Percentiles rank a stretch among this genome's conserved stretches.
These are phyloP conservation scores for Chaetoceros tenuissimus DNA, from an alignment of 108 stramenopile genomes.

Conservation along the genomic window DNA sequence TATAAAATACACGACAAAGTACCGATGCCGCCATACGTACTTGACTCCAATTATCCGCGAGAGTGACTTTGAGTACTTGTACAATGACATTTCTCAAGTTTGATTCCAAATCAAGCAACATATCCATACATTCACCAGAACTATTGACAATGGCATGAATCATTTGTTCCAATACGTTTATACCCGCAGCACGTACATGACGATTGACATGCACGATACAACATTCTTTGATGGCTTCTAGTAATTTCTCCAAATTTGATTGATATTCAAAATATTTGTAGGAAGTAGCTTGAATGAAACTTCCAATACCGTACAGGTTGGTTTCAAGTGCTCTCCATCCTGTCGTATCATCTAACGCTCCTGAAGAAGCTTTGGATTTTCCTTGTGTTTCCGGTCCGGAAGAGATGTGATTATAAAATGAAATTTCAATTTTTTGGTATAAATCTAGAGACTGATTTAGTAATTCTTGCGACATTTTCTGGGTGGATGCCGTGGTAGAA, in stretches of 20 bases:
- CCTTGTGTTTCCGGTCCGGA: conserved; percentile 29
- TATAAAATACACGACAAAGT: conserved; percentile 71
- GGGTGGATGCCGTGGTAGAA: conserved; percentile 1
- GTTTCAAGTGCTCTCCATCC: conserved; percentile 97
- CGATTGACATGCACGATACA: conserved; percentile 84
- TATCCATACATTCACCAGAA: conserved; percentile 1
- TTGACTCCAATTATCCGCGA: conserved; percentile 96
- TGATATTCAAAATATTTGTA: conserved; percentile 16
- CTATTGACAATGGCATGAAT: conserved; percentile 29
- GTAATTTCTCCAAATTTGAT: conserved; percentile 9
- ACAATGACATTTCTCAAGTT: conserved; percentile 27
- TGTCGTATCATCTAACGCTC: conserved; percentile 93
- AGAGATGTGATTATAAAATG: conserved; percentile 33
- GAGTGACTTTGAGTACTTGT: conserved; percentile 43
- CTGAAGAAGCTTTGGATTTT: conserved; percentile 50
- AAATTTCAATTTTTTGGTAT: conserved; percentile 21
- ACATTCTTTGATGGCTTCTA: conserved; percentile 39
- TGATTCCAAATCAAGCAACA: not conserved
- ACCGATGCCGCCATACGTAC: conserved; percentile 94
- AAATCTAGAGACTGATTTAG: conserved; percentile 2
- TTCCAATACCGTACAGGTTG: conserved; percentile 82
- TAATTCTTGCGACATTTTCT: conserved; percentile 4
- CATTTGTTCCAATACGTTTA: conserved; percentile 73
- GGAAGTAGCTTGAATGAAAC: conserved; percentile 57
- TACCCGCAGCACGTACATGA: conserved; percentile 90